phyloP scores from a whole-genome alignment of 148 eudicot genomes.

The Vaccinium darrowii region DNA sequence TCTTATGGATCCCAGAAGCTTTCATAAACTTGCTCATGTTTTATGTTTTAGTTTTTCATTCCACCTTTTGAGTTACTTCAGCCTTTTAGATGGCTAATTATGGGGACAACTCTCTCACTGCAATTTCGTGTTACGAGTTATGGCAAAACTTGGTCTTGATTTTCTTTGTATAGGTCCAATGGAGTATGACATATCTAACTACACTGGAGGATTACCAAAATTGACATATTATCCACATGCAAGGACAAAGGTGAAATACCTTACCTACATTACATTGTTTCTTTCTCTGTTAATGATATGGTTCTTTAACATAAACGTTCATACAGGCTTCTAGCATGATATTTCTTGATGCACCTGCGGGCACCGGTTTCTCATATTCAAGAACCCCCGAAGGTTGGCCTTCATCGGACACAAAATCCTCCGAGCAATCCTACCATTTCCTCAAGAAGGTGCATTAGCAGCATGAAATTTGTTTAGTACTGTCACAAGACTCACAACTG shows the following conservation, averaged over 20 bases:
- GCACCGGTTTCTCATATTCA: constrained; percentile 38
- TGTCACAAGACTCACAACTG: too few relatives aligned
- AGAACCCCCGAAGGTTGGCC: constrained; percentile 20
- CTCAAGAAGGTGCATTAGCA: constrained; percentile 24
- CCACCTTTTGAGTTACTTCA: background rate
- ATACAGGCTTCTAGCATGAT: constrained; percentile 31
- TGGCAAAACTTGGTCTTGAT: background rate
- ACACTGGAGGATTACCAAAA: constrained; percentile 22
- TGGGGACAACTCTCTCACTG: background rate
- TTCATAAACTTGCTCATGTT: background rate
- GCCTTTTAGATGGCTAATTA: background rate
- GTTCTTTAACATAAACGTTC: background rate
- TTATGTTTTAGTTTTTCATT: background rate
- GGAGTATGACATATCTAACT: constrained; percentile 24
- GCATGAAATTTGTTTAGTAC: background rate
- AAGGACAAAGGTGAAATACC: constrained; percentile 23
- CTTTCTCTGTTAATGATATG: background rate
- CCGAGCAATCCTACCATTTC: constrained; percentile 26
- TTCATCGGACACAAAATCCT: constrained; percentile 25
- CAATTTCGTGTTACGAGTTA: background rate
- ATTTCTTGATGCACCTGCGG: constrained; percentile 37
- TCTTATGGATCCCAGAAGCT: background rate
- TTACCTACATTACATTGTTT: background rate
- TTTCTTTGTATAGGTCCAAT: constrained; percentile 16
- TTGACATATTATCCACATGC: constrained; percentile 28